These are phyloP conservation scores for Elsinoe necatrix DNA, from an alignment of 2,329 filamentous ascomycete genomes.

Conservation along the genomic window DNA sequence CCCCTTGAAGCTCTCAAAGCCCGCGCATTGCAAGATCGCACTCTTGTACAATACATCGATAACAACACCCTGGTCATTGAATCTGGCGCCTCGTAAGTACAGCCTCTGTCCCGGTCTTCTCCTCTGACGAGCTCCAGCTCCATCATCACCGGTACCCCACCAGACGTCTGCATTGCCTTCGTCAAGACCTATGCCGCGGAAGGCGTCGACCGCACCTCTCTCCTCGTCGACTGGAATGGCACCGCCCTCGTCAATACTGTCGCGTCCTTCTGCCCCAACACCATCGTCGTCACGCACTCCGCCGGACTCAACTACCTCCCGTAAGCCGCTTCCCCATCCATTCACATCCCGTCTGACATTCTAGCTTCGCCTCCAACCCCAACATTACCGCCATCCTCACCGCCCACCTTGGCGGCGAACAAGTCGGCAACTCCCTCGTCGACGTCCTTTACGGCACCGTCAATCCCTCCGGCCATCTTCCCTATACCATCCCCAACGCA, in stretches of 20 bases:
- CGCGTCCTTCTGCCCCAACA: slow-evolving; percentile 42
- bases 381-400: slow-evolving; percentile 38
- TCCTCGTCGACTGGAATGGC: slow-evolving; percentile 38
- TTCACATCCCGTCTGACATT: background rate
- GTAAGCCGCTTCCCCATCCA: slow-evolving; percentile 20
- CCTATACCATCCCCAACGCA: slow-evolving; percentile 29
- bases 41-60: slow-evolving; percentile 40
- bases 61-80: slow-evolving; percentile 31
- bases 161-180: slow-evolving; percentile 49
- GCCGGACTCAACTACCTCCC: slow-evolving; percentile 36
- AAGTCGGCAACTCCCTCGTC: slow-evolving; percentile 33
- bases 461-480: slow-evolving; percentile 27
- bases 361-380: slow-evolving; percentile 28
- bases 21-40: slow-evolving; percentile 23
- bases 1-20: slow-evolving; percentile 37
- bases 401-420: slow-evolving; percentile 36
- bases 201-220: slow-evolving; percentile 34
- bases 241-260: slow-evolving; percentile 38
- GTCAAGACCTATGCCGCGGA: slow-evolving; percentile 47
- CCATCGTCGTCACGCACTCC: slow-evolving; percentile 42
- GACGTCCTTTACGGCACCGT: slow-evolving; percentile 34
- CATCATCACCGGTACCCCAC: slow-evolving; percentile 18
- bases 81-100: slow-evolving; percentile 17
- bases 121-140: background rate
- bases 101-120: too few species aligned